Evolutionary conservation across 1,284 basidiomycete species (phyloP).

Genomic region (Cystobasidium slooffiae): DNA sequence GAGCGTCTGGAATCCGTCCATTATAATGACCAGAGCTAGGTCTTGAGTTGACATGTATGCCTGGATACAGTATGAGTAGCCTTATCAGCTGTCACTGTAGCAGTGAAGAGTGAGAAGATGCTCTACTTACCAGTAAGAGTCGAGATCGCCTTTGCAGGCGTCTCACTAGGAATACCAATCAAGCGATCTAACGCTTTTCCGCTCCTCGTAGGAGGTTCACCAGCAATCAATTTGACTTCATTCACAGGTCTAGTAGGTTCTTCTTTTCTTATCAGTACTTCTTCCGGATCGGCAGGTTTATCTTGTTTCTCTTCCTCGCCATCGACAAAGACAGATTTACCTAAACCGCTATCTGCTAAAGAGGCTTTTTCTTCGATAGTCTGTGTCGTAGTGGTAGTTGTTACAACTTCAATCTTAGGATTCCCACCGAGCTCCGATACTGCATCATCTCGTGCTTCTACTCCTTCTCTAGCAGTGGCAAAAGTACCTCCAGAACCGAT

Average conservation of each 20-base stretch:
- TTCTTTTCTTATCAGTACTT: background rate
- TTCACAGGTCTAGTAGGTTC: conserved; percentile 3
- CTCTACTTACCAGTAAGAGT: conserved; percentile 11
- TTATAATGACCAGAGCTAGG: conserved; percentile 1
- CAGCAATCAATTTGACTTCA: conserved; percentile 9
- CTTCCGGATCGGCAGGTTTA: background rate
- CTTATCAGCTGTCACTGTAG: background rate
- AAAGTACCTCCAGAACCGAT: background rate
- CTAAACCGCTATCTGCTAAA: conserved; percentile 2
- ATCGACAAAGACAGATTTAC: background rate
- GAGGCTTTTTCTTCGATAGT: too few species aligned
- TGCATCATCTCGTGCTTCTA: background rate
- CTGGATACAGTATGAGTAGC: background rate
- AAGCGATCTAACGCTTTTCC: conserved; percentile 15
- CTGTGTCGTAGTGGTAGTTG: background rate
- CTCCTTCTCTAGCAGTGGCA: background rate
- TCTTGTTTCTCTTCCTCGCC: background rate
- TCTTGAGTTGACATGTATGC: conserved; percentile 5
- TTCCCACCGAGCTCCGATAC: background rate
- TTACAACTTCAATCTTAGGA: background rate
- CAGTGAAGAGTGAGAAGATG: background rate
- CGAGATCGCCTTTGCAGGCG: conserved; percentile 22
- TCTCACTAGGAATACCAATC: conserved; percentile 10
- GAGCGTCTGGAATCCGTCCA: background rate
- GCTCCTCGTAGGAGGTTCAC: conserved; percentile 2